Percentiles rank a stretch among this genome's conserved stretches.
Conservation (phyloP, 345 rosid species). For the Aurinia saxatilis region DNA sequence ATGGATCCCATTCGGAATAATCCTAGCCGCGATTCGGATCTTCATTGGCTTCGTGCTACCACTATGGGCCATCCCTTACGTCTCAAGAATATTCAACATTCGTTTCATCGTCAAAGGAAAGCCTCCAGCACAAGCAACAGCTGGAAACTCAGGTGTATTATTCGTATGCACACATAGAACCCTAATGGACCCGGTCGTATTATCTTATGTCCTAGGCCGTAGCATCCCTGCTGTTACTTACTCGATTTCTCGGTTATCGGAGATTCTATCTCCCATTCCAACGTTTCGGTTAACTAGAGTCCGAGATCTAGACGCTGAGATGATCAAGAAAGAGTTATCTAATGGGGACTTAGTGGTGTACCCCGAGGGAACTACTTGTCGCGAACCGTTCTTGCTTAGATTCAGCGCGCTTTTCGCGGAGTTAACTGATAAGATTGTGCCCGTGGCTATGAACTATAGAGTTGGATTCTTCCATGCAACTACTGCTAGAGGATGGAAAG, state of each 20-base stretch:
- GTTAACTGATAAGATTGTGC: constrained; percentile 71
- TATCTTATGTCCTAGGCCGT: constrained; percentile 63
- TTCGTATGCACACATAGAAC: constrained; percentile 93
- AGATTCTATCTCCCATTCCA: constrained; percentile 80
- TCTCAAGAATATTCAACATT: constrained; percentile 49
- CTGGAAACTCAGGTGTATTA: constrained; percentile 47
- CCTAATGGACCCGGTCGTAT: constrained; percentile 81
- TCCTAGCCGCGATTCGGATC: constrained; percentile 51
- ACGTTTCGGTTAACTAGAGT: constrained; percentile 70
- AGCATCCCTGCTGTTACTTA: constrained; percentile 88
- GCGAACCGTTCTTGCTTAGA: constrained; percentile 78
- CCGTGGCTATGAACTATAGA: constrained; percentile 86
- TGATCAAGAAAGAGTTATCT: constrained; percentile 45
- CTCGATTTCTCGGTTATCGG: constrained; percentile 72
- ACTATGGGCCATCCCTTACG: constrained; percentile 49
- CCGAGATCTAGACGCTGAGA: constrained; percentile 58
- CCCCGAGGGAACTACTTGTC: constrained; percentile 92
- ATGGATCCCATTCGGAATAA: constrained; percentile 82
- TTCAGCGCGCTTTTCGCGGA: constrained; percentile 91
- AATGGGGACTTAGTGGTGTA: constrained; percentile 77
- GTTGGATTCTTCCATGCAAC: constrained; percentile 97
- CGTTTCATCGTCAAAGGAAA: constrained; percentile 64
- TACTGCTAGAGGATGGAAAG: constrained; percentile 90
- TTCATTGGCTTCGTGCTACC: constrained; percentile 49
- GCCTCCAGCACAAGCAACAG: constrained; percentile 46